Conservation (phyloP, 805 yeast genomes). For the Pichia sporocuriosa region DNA sequence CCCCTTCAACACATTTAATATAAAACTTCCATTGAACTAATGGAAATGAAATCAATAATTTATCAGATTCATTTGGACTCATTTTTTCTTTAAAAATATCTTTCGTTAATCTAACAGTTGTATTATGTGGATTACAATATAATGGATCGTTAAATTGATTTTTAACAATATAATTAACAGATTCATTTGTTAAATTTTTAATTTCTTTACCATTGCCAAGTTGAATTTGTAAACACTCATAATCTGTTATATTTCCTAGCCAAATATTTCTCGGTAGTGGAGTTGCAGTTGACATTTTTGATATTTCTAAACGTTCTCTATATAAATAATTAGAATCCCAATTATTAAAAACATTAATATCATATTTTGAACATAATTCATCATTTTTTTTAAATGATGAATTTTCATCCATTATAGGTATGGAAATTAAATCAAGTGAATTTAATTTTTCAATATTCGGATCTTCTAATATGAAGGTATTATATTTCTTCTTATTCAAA, state of each 20-base stretch:
- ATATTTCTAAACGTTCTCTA: constrained; percentile 76
- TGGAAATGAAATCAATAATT: constrained; percentile 41
- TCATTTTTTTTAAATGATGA: constrained; percentile 22
- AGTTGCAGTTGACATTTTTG: constrained; percentile 78
- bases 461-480: constrained; percentile 25
- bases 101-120: constrained; percentile 38
- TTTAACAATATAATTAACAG: not conserved
- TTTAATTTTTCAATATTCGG: constrained; percentile 17
- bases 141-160: constrained; percentile 24
- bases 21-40: constrained; percentile 48
- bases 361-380: constrained; percentile 30
- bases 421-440: constrained; percentile 22
- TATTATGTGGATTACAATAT: constrained; percentile 45
- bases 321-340: constrained; percentile 66
- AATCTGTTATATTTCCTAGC: constrained; percentile 81
- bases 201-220: constrained; percentile 15
- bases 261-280: constrained; percentile 49
- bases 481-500: constrained; percentile 17
- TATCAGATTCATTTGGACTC: constrained; percentile 19
- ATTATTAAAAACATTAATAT: constrained; percentile 39
- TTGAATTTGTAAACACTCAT: constrained; percentile 36
- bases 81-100: constrained; percentile 24
- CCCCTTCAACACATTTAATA: constrained; percentile 54
- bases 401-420: constrained; percentile 21
- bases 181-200: not conserved